Percentiles rank a stretch among this genome's conserved stretches.
Conservation (phyloP, 352 stramenopile genomes). For the Phytophthora colocasiae region DNA sequence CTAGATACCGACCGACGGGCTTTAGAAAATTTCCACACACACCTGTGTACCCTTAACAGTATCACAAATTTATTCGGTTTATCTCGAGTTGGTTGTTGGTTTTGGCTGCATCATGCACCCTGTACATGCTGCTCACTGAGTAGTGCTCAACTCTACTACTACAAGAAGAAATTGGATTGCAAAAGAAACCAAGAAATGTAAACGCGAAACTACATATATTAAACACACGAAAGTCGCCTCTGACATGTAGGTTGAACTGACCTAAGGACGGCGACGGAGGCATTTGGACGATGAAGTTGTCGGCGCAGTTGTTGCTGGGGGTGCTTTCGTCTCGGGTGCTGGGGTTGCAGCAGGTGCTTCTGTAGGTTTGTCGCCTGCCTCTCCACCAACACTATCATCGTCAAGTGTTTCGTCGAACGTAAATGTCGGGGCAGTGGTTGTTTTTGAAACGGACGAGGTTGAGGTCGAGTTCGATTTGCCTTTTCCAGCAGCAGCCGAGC, state of each 20-base stretch:
- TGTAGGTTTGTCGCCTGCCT: slow-evolving; percentile 7
- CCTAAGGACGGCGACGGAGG: slow-evolving; percentile 18
- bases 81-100: not conserved
- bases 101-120: too few relatives aligned
- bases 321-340: not conserved
- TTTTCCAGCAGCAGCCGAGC: slow-evolving; percentile 6
- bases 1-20: slow-evolving; percentile 12
- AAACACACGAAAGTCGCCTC: not conserved
- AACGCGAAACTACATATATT: too few relatives aligned
- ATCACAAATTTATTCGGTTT: slow-evolving; percentile 7
- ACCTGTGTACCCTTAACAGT: not conserved
- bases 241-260: not conserved
- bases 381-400: slow-evolving; percentile 10
- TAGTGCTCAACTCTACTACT: too few relatives aligned
- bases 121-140: too few relatives aligned
- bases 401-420: slow-evolving; percentile 4
- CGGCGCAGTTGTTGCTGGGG: slow-evolving; percentile 12
- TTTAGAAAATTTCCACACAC: not conserved
- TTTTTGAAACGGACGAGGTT: slow-evolving; percentile 3
- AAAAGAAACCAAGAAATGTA: not conserved
- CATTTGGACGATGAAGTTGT: slow-evolving; percentile 28
- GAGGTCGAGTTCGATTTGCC: slow-evolving; percentile 15
- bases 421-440: not conserved
- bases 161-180: too few relatives aligned
- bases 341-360: slow-evolving; percentile 9